These are phyloP conservation scores for Sporothrix luriei DNA, from an alignment of 2,329 filamentous ascomycete species.

Conservation along the genomic window DNA sequence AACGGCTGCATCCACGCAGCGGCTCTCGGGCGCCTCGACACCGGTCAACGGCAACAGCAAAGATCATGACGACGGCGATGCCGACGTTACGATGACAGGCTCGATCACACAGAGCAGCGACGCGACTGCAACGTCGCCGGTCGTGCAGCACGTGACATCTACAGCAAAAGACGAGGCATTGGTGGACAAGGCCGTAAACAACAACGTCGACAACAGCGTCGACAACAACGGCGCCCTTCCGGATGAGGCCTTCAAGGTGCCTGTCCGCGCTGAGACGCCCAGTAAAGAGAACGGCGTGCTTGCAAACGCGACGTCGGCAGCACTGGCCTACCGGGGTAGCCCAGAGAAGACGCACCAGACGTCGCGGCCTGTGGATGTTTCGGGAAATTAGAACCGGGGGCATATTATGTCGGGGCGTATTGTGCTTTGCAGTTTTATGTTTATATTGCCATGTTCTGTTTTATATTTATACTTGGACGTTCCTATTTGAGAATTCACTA, in stretches of 20 bases:
- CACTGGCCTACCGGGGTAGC: conserved; percentile 63
- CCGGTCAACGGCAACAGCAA: conserved; percentile 25
- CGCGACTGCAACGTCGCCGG: conserved; percentile 29
- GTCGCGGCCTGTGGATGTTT: conserved; percentile 42
- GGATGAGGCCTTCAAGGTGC: background rate
- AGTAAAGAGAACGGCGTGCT: conserved; percentile 37
- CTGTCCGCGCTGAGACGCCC: conserved; percentile 26
- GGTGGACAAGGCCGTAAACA: conserved; percentile 5
- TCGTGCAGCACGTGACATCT: conserved; percentile 4
- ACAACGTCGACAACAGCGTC: background rate
- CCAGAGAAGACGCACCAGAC: conserved; percentile 57
- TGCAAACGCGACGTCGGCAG: conserved; percentile 39
- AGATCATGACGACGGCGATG: conserved; percentile 19
- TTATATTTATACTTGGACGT: background rate
- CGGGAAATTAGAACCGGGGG: conserved; percentile 8
- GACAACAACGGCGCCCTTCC: background rate
- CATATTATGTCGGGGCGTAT: background rate
- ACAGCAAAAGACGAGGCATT: conserved; percentile 4
- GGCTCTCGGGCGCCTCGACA: conserved; percentile 30
- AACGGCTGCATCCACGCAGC: conserved; percentile 11
- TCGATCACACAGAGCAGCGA: conserved; percentile 30
- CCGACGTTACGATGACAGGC: conserved; percentile 31
- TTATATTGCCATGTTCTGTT: background rate
- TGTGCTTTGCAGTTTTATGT: conserved; percentile 1
- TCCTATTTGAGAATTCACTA: background rate